Base-by-base conservation (phyloP, 2,329 filamentous ascomycete genomes). In the Periconia digitata region DNA sequence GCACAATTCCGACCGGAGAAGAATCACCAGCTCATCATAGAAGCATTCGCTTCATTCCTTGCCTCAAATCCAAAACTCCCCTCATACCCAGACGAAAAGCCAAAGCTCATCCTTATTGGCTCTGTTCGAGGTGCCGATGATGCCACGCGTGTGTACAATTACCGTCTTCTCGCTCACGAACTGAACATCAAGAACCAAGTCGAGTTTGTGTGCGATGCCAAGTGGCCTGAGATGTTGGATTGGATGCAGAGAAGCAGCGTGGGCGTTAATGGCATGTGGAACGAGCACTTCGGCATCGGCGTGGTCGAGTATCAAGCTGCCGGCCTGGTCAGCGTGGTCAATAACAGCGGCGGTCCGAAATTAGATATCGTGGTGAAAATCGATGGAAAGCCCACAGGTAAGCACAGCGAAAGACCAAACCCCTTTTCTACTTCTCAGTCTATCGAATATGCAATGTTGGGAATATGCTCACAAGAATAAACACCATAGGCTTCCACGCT, bases 221-320 rank as follows among this genome's bases (percentile, higher is more conserved):
- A 88, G 21, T 99, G 92, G 91, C 84, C 88, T 3, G 83, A 90
- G 58, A 89, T 99, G 44, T 78, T 96, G 8, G 81, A 87, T 24
- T 91, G 89, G 83, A 77, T 97, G 51, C 77, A 83, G 44, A 84
- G 78, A 53, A 85, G 88, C 3, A 92, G 85, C 16, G 83, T 99
- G 1, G 94, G 94, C 42, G 91, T 95, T 23, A 99, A 99, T 62
- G 90, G 89, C 64, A 99, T 99, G 94, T 99, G 94, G 92, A 97
- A 96, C 69, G 94, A 99, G 75, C 94, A 99, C 72, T 99, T 99
- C 69, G 94, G 94, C 18, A 99, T 99, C 50, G 94, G 94, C 1
- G 92, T 97, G 15, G 94, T 99, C 35, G 94, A 99, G 76, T 99
- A 97, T 67, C 92, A 97, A 69, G 94, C 94, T 3, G 94, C 94